Base-by-base conservation (phyloP, 306 rosid species). In the Cyamopsis tetragonoloba region DNA sequence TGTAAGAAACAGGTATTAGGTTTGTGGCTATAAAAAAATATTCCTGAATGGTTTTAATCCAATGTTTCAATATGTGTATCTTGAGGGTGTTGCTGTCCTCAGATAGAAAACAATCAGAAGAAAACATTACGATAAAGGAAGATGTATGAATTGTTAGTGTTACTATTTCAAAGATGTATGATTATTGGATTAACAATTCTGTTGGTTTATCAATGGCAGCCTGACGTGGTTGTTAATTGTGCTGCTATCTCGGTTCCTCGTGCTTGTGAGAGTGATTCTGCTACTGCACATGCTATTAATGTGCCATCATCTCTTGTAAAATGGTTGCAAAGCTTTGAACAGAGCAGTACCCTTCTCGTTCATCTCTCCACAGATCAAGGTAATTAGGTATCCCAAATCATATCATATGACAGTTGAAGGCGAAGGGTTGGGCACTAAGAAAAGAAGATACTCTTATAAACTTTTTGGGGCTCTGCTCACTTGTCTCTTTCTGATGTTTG, bases 361-460 rank as follows among this genome's bases (percentile, higher is more conserved):
- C 96, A 93, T 77, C 80, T 89, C 73, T 93, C 97, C 65, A 88
- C 98, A 2, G 98, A 93, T 86, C 97, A 93, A 83, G 98, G 97
- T 86, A 75, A 66, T n/a, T n/a, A n/a, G n/a, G n/a, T n/a, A n/a
- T n/a, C n/a, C 77, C 66, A 50, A 17, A 44, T 1, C 55, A 13
- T 37, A 50, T 22, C 31, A 42, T n/a, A n/a, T 63, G 24, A 39
- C n/a, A 32, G 43, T 41, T 72, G 14, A 60, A 71, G 23, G 30
- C 17, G 24, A 53, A 69, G 22, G 62, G 34, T 6, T 28, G 11
- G 2, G 7, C 3, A 27, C 10, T 19, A 8, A 7, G 5, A 1
- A 37, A 72, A 1, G 9, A 62, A 41, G 18, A 53, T 42, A 7
- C 3, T 14, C 42, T 42, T 7, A 5, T 54, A 10, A 22, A 30